Percentiles rank a stretch among this genome's conserved stretches.
Conservation (phyloP, 169 alveolate species). For the Theileria equi region DNA sequence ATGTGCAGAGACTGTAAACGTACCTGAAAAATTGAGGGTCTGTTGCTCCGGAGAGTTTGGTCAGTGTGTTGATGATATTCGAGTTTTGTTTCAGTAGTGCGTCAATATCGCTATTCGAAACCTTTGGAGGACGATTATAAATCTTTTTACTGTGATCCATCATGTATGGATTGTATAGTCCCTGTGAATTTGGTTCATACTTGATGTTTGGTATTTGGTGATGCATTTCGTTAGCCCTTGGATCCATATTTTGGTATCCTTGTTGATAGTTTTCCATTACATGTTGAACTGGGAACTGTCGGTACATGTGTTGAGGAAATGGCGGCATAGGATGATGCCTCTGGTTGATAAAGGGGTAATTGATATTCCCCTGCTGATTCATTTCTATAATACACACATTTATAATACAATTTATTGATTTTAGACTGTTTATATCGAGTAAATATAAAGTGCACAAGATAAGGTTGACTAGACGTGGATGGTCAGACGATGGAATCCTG, state of each 20-base stretch:
- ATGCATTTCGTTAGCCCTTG: background rate
- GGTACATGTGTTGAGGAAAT: background rate
- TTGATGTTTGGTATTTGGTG: slow-evolving; percentile 18
- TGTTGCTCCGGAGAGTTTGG: background rate
- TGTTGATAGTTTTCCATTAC: background rate
- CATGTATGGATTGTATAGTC: background rate
- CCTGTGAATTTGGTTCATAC: slow-evolving; percentile 5
- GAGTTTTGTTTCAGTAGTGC: slow-evolving; percentile 10
- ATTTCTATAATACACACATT: background rate
- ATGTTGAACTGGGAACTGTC: background rate
- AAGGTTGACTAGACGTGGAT: background rate
- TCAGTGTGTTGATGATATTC: background rate
- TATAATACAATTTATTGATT: background rate
- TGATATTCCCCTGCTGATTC: slow-evolving; percentile 5
- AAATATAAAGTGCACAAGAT: background rate
- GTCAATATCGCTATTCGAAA: slow-evolving; percentile 3
- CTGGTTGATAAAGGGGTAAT: background rate
- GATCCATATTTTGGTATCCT: slow-evolving; percentile 1
- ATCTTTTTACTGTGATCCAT: background rate
- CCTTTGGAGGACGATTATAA: background rate
- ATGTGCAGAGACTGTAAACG: background rate
- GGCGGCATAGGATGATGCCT: background rate
- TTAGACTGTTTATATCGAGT: background rate
- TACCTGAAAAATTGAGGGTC: background rate
- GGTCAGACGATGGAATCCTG: background rate